These are phyloP conservation scores for Kokia cookei DNA, from an alignment of 441 rosid species.

Conservation along the genomic window DNA sequence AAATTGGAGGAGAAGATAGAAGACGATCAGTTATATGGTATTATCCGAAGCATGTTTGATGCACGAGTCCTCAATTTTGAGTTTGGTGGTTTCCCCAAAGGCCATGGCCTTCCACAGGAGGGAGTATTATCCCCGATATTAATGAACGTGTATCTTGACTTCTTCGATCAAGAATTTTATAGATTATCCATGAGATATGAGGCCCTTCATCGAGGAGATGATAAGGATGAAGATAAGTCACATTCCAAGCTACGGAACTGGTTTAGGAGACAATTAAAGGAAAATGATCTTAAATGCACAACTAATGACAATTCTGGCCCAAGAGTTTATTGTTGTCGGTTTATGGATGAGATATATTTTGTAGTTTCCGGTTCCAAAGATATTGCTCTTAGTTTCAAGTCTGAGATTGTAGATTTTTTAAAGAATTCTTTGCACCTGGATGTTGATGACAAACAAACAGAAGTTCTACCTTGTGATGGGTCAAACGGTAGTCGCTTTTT, in stretches of 20 bases:
- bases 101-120: slow-evolving; percentile 97
- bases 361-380: slow-evolving; percentile 67
- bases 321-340: slow-evolving; percentile 64
- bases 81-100: slow-evolving; percentile 91
- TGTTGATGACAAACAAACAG: slow-evolving; percentile 37
- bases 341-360: slow-evolving; percentile 83
- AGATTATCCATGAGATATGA: slow-evolving; percentile 78
- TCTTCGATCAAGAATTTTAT: slow-evolving; percentile 62
- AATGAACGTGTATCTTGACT: slow-evolving; percentile 77
- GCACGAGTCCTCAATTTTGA: slow-evolving; percentile 65
- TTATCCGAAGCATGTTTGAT: slow-evolving; percentile 61
- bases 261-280: slow-evolving; percentile 80
- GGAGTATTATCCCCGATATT: slow-evolving; percentile 76
- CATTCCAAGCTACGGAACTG: slow-evolving; percentile 72
- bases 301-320: slow-evolving; percentile 25
- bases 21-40: slow-evolving; percentile 41
- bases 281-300: slow-evolving; percentile 18
- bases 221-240: slow-evolving; percentile 16
- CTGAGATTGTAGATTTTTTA: slow-evolving; percentile 50
- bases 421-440: slow-evolving; percentile 44
- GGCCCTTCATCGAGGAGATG: slow-evolving; percentile 42
- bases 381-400: slow-evolving; percentile 49
- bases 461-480: slow-evolving; percentile 39
- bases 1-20: slow-evolving; percentile 68
- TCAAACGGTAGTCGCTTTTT: slow-evolving; percentile 54